Evolutionary conservation across 768 basidiomycete species (phyloP), one percentile per base, ranked within the genome.

Genomic region (Phylloporus arenicola): DNA sequence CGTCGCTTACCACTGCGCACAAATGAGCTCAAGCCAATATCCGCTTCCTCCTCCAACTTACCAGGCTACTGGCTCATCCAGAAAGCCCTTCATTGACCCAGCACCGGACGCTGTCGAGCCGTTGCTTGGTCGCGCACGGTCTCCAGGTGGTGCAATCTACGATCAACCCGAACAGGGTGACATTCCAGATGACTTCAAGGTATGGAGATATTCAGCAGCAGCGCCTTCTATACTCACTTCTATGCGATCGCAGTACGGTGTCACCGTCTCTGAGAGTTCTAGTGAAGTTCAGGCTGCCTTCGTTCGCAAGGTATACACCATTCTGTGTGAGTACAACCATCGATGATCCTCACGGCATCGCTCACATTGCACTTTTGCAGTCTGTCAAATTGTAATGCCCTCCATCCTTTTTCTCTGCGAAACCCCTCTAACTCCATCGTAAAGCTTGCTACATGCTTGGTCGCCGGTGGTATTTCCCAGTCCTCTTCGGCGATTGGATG

Each of bases 181-280:
- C 56, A 61, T 92, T 42, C 91, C 90, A 0, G 93, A 95, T 61
- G 94, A 96, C 68, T 96, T 96, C 81, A 92, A 94, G 80, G 89
- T 89, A 52, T 20, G 71, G 61, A 30, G 40, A 27, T n/a, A 27
- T 30, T 13, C 14, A 11, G 3, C 27, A 47, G 10, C 39, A 41
- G 44, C 17, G 30, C 45, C 35, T 45, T 14, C 13, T 19, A n/a
- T 27, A 29, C 51, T 62, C 42, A 57, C 43, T 22, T 27, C 13
- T 17, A 8, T 49, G 40, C 40, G 45, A 55, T 47, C 16, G 27
- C 51, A 90, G 88, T 92, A 92, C 61, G 90, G 90, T 2, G 82
- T 85, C 2, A 82, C 81, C 2, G 90, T 92, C 13, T 79, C 82
- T 1, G 89, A 91, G 52, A 86, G 86, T 52, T 78, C 86, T 11